These are phyloP conservation scores for Xerocomus brunneocitrinus DNA, from an alignment of 768 basidiomycete species.

Conservation along the genomic window DNA sequence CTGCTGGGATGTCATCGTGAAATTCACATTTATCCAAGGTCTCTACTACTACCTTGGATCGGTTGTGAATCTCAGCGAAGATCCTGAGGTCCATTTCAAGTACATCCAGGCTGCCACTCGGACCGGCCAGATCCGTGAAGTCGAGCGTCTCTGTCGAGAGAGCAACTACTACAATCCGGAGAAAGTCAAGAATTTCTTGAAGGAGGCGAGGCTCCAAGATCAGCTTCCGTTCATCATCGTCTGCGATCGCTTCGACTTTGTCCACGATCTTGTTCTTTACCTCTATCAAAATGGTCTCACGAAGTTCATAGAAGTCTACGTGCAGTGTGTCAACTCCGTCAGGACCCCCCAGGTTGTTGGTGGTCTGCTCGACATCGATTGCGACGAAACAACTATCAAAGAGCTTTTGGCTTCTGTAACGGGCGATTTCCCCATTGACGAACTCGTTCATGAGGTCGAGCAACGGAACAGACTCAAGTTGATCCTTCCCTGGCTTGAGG, in stretches of 20 bases:
- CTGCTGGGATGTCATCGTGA: not conserved
- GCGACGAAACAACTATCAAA: slow-evolving; percentile 95
- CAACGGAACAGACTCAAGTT: slow-evolving; percentile 93
- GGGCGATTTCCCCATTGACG: slow-evolving; percentile 96
- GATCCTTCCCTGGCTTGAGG: slow-evolving; percentile 96
- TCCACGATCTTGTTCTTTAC: slow-evolving; percentile 97
- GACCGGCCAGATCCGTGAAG: slow-evolving; percentile 97
- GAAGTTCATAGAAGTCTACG: slow-evolving; percentile 99
- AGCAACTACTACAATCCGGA: slow-evolving; percentile 97
- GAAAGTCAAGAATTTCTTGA: slow-evolving; percentile 99
- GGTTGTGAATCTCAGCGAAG: slow-evolving; percentile 93
- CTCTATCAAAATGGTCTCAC: slow-evolving; percentile 95
- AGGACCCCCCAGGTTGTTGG: slow-evolving; percentile 97
- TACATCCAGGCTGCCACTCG: slow-evolving; percentile 98
- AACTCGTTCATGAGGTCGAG: slow-evolving; percentile 96
- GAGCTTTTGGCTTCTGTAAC: slow-evolving; percentile 89
- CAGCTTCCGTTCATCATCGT: slow-evolving; percentile 99
- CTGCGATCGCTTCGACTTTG: slow-evolving; percentile 99
- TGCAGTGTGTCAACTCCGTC: slow-evolving; percentile 95
- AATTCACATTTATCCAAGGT: slow-evolving; percentile 37
- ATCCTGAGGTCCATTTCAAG: slow-evolving; percentile 98
- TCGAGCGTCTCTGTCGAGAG: slow-evolving; percentile 97
- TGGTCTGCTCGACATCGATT: slow-evolving; percentile 95
- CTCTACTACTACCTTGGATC: slow-evolving; percentile 99
- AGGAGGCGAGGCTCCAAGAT: slow-evolving; percentile 94